Evolutionary conservation across 768 basidiomycete species (phyloP).

Genomic region (Suillus subalutaceus): DNA sequence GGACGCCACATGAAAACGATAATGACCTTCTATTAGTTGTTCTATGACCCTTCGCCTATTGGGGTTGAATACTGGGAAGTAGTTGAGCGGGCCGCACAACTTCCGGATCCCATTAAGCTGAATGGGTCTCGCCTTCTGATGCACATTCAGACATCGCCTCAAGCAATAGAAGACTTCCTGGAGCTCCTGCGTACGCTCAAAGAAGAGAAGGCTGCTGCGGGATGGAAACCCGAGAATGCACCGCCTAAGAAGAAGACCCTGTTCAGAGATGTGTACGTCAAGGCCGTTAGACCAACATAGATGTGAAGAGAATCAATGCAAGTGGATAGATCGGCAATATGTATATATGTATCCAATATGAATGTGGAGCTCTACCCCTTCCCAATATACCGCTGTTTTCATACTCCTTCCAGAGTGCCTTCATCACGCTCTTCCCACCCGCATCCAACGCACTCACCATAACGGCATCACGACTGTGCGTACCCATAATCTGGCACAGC

Average conservation of each 20-base stretch:
- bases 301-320: conserved; percentile 2
- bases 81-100: conserved; percentile 54
- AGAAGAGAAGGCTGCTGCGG: conserved; percentile 64
- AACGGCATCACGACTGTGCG: conserved; percentile 78
- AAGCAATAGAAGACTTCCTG: conserved; percentile 79
- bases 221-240: conserved; percentile 32
- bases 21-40: conserved; percentile 49
- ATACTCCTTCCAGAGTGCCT: conserved; percentile 83
- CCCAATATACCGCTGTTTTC: conserved; percentile 80
- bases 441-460: conserved; percentile 75
- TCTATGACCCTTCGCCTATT: conserved; percentile 71
- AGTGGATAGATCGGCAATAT: conserved; percentile 4
- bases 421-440: conserved; percentile 72
- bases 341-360: neutral
- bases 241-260: conserved; percentile 9
- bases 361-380: conserved; percentile 51
- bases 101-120: conserved; percentile 68
- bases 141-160: conserved; percentile 77
- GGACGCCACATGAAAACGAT: neutral
- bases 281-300: conserved; percentile 24
- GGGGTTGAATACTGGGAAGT: conserved; percentile 70
- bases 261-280: conserved; percentile 27
- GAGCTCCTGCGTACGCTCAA: conserved; percentile 58
- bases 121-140: conserved; percentile 76
- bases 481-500: conserved; percentile 81